Evolutionary conservation across 2,329 filamentous ascomycete species (phyloP).

Genomic region (Phaeoacremonium minimum): DNA sequence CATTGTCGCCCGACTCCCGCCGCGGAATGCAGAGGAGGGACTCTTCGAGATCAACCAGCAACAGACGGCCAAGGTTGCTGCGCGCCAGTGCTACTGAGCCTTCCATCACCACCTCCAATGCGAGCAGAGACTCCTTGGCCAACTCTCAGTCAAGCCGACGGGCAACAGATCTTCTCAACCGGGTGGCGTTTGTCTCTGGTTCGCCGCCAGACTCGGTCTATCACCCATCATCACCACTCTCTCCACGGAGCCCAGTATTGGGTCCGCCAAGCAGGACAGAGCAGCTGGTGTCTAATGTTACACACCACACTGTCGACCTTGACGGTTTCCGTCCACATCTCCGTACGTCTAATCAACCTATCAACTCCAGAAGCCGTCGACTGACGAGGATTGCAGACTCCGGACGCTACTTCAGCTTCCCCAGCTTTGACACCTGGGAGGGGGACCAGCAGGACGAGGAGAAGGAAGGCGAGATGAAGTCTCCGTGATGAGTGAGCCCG

Average conservation of each 20-base stretch:
- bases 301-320: conserved; percentile 1
- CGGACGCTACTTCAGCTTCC: conserved; percentile 68
- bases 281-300: conserved; percentile 3
- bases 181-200: conserved; percentile 46
- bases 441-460: conserved; percentile 36
- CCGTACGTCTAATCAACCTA: conserved; percentile 5
- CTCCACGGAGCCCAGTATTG: conserved; percentile 27
- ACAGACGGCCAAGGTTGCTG: conserved; percentile 48
- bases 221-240: conserved; percentile 24
- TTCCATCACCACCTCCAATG: conserved; percentile 52
- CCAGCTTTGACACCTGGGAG: conserved; percentile 67
- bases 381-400: conserved; percentile 20
- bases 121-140: conserved; percentile 45
- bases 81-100: conserved; percentile 53
- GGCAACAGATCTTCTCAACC: conserved; percentile 50
- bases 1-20: conserved; percentile 27
- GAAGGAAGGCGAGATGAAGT: conserved; percentile 27
- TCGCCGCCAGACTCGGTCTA: conserved; percentile 27
- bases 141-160: conserved; percentile 42
- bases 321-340: conserved; percentile 8
- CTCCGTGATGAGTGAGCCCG: conserved; percentile 16
- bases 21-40: conserved; percentile 28
- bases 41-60: conserved; percentile 31
- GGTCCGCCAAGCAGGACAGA: conserved; percentile 18
- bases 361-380: background rate